Base-by-base conservation (phyloP, 768 basidiomycete species). In the Rhodotorula babjevae region DNA sequence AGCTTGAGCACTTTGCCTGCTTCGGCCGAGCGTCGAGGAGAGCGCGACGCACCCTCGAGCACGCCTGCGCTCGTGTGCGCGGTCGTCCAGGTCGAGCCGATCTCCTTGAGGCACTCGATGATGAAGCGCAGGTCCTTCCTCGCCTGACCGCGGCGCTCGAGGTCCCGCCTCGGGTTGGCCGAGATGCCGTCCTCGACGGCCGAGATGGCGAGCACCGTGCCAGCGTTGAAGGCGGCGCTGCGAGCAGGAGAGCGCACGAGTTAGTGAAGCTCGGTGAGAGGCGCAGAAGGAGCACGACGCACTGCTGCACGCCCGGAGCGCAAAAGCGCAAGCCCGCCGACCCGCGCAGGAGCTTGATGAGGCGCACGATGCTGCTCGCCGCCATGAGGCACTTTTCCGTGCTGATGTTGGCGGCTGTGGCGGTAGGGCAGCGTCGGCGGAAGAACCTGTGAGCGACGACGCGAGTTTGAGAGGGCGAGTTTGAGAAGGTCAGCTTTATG, bases 121-220 rank as follows among this genome's bases (percentile, higher is more conserved):
- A 71, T 65, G 36, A 53, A 49, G 42, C 44, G 61, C 10, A 75
- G 49, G 44, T 75, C 74, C 63, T 58, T 68, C 44, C 62, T 59
- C 0, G 74, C 74, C 19, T 68, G 63, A 36, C 61, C 40, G 10
- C 67, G 46, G 7, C 74, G 31, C 44, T 68, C 74, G 15, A 31
- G 40, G 47, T 75, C 74, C 27, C 33, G 60, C 31, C 61, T 61
- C 15, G 58, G 44, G 9, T 31, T 56, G 27, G 66, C 61, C 25
- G 67, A 62, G 56, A 71, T 62, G 21, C 67, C 69, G 36, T 71
- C 69, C n/a, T 74, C 69, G 50, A 71, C 56, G 16, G 74, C 69
- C 2, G 69, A 68, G 57, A 75, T 67, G 11, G 74, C 74, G n/a
- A 75, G 64, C 33, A 75, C 68, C 40, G 74, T 75, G 1, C 74